Conservation (phyloP, 148 eudicot species). For the Agrostemma githago region DNA sequence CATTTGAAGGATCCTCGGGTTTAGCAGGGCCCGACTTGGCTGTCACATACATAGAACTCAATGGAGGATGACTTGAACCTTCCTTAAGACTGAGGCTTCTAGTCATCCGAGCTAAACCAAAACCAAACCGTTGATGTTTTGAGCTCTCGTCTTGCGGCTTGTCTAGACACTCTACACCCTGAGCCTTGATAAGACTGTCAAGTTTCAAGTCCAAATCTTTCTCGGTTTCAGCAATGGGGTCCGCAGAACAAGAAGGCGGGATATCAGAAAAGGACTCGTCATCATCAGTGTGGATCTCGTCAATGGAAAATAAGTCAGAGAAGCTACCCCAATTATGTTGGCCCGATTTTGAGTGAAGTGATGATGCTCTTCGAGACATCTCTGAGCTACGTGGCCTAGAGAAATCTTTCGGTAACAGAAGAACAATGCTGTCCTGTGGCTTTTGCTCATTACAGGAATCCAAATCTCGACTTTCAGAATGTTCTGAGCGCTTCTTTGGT, state of each 20-base stretch:
- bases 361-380: constrained; percentile 26
- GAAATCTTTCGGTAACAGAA: constrained; percentile 51
- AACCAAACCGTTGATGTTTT: constrained; percentile 45
- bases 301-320: constrained; percentile 49
- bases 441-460: constrained; percentile 30
- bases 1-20: constrained; percentile 26
- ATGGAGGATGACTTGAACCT: constrained; percentile 33
- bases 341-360: constrained; percentile 37
- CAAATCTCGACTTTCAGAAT: constrained; percentile 10
- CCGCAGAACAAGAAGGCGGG: constrained; percentile 41
- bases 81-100: constrained; percentile 76
- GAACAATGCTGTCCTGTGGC: constrained; percentile 31
- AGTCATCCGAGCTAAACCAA: constrained; percentile 45
- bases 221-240: constrained; percentile 32
- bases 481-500: constrained; percentile 17
- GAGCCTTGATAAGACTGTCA: constrained; percentile 28
- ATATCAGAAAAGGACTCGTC: constrained; percentile 33
- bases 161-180: constrained; percentile 26
- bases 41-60: constrained; percentile 28
- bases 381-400: constrained; percentile 29
- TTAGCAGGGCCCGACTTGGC: constrained; percentile 53
- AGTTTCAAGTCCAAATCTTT: constrained; percentile 34
- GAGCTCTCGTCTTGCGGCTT: constrained; percentile 29
- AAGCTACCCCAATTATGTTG: constrained; percentile 39
- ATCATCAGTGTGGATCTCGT: constrained; percentile 35